phyloP scores from a whole-genome alignment of 1,284 basidiomycete species.

The Kwoniella shivajii region DNA sequence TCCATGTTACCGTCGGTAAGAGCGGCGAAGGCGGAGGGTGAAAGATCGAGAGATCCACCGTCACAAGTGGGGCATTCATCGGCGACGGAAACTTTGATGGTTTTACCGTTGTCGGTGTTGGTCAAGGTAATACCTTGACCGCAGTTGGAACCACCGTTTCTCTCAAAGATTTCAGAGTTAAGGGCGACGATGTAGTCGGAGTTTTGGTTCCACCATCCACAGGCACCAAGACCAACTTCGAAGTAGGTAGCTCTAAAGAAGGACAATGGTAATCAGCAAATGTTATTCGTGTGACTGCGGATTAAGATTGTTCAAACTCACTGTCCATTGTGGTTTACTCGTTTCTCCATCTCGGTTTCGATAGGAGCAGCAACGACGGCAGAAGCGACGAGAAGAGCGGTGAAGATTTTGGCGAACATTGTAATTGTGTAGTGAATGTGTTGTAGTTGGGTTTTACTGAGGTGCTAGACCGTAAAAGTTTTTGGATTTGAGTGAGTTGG shows the following conservation, averaged over 20 bases:
- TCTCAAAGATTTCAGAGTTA: slow-evolving; percentile 35
- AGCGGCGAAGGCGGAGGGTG: slow-evolving; percentile 52
- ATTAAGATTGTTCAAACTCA: not conserved
- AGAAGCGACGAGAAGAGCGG: slow-evolving; percentile 28
- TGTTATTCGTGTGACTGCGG: not conserved
- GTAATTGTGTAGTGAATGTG: slow-evolving; percentile 12
- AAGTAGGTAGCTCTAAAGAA: slow-evolving; percentile 37
- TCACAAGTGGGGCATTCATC: slow-evolving; percentile 55
- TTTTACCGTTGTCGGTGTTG: slow-evolving; percentile 62
- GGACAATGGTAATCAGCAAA: not conserved
- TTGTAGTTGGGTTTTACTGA: slow-evolving; percentile 6
- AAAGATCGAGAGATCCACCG: slow-evolving; percentile 57
- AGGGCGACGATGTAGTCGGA: slow-evolving; percentile 45
- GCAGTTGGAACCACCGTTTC: slow-evolving; percentile 58
- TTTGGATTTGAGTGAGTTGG: not conserved
- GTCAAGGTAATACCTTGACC: slow-evolving; percentile 64
- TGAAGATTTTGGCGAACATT: slow-evolving; percentile 32
- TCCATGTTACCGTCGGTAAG: slow-evolving; percentile 40
- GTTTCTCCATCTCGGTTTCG: slow-evolving; percentile 26
- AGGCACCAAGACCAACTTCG: slow-evolving; percentile 37
- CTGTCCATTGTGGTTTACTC: slow-evolving; percentile 28
- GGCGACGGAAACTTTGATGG: slow-evolving; percentile 65
- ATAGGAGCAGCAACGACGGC: slow-evolving; percentile 28
- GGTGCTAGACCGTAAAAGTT: slow-evolving; percentile 6
- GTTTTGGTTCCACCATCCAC: slow-evolving; percentile 39